Evolutionary conservation across 2,329 filamentous ascomycete species (phyloP).

Genomic region (Ascochyta fabae): DNA sequence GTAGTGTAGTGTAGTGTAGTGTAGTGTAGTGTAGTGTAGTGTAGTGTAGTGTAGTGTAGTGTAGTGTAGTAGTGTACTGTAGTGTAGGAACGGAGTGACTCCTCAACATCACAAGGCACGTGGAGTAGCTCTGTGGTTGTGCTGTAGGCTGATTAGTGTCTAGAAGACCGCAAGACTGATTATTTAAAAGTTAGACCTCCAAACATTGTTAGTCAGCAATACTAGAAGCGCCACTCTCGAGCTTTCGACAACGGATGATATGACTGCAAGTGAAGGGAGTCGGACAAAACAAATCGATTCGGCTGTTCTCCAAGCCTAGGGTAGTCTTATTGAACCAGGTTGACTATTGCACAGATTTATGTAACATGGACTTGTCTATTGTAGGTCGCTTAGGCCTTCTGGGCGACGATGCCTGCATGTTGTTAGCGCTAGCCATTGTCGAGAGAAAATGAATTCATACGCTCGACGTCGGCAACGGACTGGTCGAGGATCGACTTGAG

Average conservation of each 20-base stretch:
- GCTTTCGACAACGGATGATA: neutral
- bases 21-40: too few relatives aligned
- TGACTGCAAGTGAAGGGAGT: neutral
- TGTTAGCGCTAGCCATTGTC: slow-evolving; percentile 23
- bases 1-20: too few relatives aligned
- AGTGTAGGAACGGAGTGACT: too few relatives aligned
- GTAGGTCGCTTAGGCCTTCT: slow-evolving; percentile 47
- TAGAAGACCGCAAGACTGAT: too few relatives aligned
- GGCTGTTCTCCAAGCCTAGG: slow-evolving; percentile 37
- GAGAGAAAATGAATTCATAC: slow-evolving; percentile 60
- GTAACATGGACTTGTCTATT: slow-evolving; percentile 46
- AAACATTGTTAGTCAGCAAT: too few relatives aligned
- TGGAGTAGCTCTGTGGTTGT: too few relatives aligned
- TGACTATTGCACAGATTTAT: slow-evolving; percentile 53
- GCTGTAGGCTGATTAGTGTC: too few relatives aligned
- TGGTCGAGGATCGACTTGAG: slow-evolving; percentile 98
- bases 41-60: neutral
- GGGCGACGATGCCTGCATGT: slow-evolving; percentile 44
- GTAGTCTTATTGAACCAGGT: slow-evolving; percentile 44
- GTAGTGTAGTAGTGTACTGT: neutral
- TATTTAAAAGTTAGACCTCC: too few relatives aligned
- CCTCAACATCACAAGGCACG: too few relatives aligned
- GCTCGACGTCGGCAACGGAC: slow-evolving; percentile 94
- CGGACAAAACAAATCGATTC: slow-evolving; percentile 30
- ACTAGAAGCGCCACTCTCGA: too few relatives aligned